A percentile compares a stretch with the other conserved stretches of the same genome.
phyloP scores from a whole-genome alignment of 2,329 filamentous ascomycete species.

The Stemphylium beticola region DNA sequence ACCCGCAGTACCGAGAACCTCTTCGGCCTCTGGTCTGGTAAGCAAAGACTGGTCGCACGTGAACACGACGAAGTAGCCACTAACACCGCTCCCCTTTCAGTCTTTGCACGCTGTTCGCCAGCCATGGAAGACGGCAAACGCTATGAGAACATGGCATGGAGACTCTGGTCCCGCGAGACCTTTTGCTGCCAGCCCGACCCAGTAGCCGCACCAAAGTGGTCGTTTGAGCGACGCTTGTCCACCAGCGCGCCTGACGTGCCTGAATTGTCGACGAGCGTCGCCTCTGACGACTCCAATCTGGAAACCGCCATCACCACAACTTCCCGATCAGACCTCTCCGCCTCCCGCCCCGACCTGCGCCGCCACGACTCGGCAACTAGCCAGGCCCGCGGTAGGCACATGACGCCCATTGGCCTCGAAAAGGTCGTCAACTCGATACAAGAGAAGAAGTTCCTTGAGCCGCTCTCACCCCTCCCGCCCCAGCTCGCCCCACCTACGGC shows the following conservation, averaged over 20 bases:
- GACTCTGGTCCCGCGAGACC: constrained; percentile 91
- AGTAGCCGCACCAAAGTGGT: constrained; percentile 40
- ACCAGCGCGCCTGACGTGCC: constrained; percentile 44
- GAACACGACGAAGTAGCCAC: constrained; percentile 4
- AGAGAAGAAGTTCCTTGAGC: constrained; percentile 74
- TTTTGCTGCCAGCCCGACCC: constrained; percentile 78
- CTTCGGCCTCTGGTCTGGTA: constrained; percentile 96
- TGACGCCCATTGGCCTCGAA: constrained; percentile 89
- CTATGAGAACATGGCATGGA: constrained; percentile 92
- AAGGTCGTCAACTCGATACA: constrained; percentile 94
- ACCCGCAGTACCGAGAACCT: constrained; percentile 90
- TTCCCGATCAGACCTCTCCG: constrained; percentile 56
- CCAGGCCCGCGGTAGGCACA: constrained; percentile 80
- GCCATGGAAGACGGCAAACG: constrained; percentile 91
- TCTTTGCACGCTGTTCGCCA: constrained; percentile 93
- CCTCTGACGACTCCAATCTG: constrained; percentile 51
- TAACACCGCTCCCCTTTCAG: constrained; percentile 55
- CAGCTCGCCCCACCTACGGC: constrained; percentile 41
- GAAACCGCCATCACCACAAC: constrained; percentile 53
- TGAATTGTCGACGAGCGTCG: constrained; percentile 56
- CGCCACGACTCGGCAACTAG: constrained; percentile 73
- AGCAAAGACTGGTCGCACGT: constrained; percentile 51
- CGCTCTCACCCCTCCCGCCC: constrained; percentile 57
- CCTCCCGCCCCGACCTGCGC: constrained; percentile 69
- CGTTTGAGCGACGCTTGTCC: constrained; percentile 40